A percentile compares a stretch with the other conserved stretches of the same genome.
phyloP scores from a whole-genome alignment of 2,329 filamentous ascomycete genomes.

The Samsoniella hepiali region DNA sequence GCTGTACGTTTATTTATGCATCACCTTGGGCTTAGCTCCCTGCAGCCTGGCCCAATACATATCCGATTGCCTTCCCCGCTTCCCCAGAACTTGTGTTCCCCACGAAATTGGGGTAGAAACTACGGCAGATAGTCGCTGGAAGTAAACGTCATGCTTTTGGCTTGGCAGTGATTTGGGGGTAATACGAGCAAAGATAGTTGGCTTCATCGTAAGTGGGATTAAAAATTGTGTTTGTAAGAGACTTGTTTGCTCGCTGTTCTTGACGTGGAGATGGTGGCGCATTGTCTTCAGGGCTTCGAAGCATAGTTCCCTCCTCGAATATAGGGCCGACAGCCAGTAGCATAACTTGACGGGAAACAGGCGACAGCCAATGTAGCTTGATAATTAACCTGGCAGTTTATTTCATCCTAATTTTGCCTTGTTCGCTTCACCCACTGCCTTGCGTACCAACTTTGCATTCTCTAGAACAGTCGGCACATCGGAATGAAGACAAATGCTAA shows the following conservation, averaged over 20 bases:
- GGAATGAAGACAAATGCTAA: slow-evolving; percentile 21
- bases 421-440: slow-evolving; percentile 15
- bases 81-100: not conserved
- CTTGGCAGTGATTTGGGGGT: too few species aligned
- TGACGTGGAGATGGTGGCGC: too few species aligned
- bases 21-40: not conserved
- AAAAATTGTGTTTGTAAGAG: too few species aligned
- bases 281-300: too few species aligned
- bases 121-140: not conserved
- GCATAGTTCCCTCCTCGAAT: too few species aligned
- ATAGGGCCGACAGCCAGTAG: too few species aligned
- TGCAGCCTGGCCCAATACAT: not conserved
- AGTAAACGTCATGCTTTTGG: not conserved
- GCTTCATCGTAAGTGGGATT: too few species aligned
- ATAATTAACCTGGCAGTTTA: not conserved
- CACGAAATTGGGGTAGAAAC: not conserved
- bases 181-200: too few species aligned
- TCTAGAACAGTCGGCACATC: slow-evolving; percentile 17
- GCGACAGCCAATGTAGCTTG: too few species aligned
- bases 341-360: too few species aligned
- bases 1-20: too few species aligned
- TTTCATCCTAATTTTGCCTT: not conserved
- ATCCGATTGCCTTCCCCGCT: not conserved
- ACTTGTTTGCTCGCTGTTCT: too few species aligned
- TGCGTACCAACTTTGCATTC: slow-evolving; percentile 17